phyloP scores from a whole-genome alignment of 2,329 filamentous ascomycete genomes.

The Rhynchosporium secalis region DNA sequence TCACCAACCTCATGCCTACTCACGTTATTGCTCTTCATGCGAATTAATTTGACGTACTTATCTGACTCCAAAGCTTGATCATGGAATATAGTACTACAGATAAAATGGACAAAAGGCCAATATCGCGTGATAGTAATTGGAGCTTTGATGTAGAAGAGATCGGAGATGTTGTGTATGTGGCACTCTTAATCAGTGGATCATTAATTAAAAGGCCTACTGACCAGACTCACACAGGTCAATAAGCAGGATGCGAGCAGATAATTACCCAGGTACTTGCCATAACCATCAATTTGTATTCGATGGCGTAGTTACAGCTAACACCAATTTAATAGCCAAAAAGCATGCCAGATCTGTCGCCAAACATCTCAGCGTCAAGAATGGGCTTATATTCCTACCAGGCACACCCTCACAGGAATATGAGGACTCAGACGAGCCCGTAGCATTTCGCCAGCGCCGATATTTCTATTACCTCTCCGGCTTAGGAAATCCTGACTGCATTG shows the following conservation, averaged over 20 bases:
- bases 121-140: slow-evolving; percentile 19
- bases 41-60: background rate
- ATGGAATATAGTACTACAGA: background rate
- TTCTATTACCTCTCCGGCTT: slow-evolving; percentile 61
- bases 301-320: background rate
- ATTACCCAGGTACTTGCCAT: slow-evolving; percentile 6
- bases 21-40: background rate
- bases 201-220: background rate
- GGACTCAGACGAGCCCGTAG: slow-evolving; percentile 58
- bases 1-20: slow-evolving; percentile 5
- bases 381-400: slow-evolving; percentile 58
- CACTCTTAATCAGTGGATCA: background rate
- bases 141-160: slow-evolving; percentile 29
- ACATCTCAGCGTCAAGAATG: slow-evolving; percentile 44
- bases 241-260: slow-evolving; percentile 13
- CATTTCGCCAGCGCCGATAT: slow-evolving; percentile 60
- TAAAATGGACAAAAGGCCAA: slow-evolving; percentile 12
- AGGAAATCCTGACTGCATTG: slow-evolving; percentile 53
- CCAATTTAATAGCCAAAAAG: slow-evolving; percentile 45
- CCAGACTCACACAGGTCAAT: background rate
- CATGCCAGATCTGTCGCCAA: slow-evolving; percentile 49
- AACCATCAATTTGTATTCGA: background rate
- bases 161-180: slow-evolving; percentile 17
- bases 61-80: background rate
- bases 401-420: slow-evolving; percentile 50